Evolutionary conservation across 2,329 filamentous ascomycete species (phyloP), one percentile per base, ranked within the genome.

Genomic region (Botryosphaeria dothidea): DNA sequence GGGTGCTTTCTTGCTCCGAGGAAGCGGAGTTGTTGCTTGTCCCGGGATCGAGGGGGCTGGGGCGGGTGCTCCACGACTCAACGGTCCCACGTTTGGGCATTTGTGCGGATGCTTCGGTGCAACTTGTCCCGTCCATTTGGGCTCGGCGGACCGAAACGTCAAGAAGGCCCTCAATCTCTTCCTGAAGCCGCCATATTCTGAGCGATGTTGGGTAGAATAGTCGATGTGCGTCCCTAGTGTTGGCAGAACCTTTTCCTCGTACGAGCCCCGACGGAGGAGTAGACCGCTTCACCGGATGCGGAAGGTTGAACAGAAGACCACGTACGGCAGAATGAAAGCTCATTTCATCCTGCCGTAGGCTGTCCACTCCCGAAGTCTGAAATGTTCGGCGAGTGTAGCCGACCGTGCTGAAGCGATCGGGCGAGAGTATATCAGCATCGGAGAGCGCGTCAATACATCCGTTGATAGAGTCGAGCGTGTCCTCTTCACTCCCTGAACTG

Each of bases 161-260:
- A 0, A 96, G 80, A 1, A 92, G 76, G 0, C 86, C 88, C 67
- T 92, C 90, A 5, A 94, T 84, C 74, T 97, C 93, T 74, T 98
- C 93, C 68, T 87, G 90, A 64, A 88, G 85, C 66, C 90, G 86
- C 92, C 93, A 97, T 11, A 97, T 78, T 70, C 92, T 92, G 46
- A 96, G 80, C 64, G 90, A 92, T 0, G 88, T 88, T 0, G 95
- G 95, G 72, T 95, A 99, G 70, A 93, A 96, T 92, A 99, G 97
- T 73, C 91, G 93, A 79, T 89, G 90, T 0, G 90, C 86, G 71
- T 93, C 91, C 54, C 82, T 76, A 68, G 78, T 73, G 23, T 25
- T 49, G 43, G 29, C 48, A 68, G 73, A 73, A 27, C 70, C 69
- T 3, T 19, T 45, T 8, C 45, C 34, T 23, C 46, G 38, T 8